These are phyloP conservation scores for Phycomyces blakesleeanus DNA, from an alignment of 192 early-diverging fungal species.

Conservation along the genomic window DNA sequence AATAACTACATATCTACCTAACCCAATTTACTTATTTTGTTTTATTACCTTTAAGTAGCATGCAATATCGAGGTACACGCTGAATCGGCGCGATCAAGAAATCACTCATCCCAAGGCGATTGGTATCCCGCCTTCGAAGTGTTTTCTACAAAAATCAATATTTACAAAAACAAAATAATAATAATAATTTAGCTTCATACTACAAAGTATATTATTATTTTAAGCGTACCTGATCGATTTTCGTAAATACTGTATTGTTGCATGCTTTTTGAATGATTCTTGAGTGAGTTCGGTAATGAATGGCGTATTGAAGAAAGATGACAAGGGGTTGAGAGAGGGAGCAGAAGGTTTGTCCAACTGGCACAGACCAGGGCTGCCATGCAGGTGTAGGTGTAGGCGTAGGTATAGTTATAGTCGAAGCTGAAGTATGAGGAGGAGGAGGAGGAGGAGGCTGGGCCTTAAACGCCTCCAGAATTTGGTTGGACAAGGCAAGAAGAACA, in stretches of 20 bases:
- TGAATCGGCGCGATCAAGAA: slow-evolving; percentile 75
- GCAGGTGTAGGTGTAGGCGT: slow-evolving; percentile 1
- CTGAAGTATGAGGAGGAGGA: no score
- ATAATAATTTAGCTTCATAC: neutral
- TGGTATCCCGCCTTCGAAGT: slow-evolving; percentile 40
- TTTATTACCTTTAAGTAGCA: slow-evolving; percentile 52
- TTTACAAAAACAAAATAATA: no score
- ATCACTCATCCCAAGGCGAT: slow-evolving; percentile 59
- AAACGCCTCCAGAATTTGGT: slow-evolving; percentile 5
- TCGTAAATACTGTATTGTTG: slow-evolving; percentile 23
- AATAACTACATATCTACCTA: neutral
- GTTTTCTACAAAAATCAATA: no score
- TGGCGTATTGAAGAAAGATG: slow-evolving; percentile 29
- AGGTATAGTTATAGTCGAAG: no score
- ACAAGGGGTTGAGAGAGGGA: slow-evolving; percentile 21
- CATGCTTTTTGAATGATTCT: slow-evolving; percentile 24
- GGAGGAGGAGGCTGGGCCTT: neutral
- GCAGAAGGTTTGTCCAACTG: slow-evolving; percentile 26
- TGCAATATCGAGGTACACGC: slow-evolving; percentile 66
- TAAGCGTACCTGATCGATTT: slow-evolving; percentile 28
- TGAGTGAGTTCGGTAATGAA: slow-evolving; percentile 25
- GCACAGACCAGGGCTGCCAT: slow-evolving; percentile 13
- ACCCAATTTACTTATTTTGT: neutral
- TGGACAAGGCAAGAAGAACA: slow-evolving; percentile 28
- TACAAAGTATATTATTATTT: neutral